Base-by-base conservation (phyloP, 495 filamentous ascomycete genomes). In the Rusavskia elegans region DNA sequence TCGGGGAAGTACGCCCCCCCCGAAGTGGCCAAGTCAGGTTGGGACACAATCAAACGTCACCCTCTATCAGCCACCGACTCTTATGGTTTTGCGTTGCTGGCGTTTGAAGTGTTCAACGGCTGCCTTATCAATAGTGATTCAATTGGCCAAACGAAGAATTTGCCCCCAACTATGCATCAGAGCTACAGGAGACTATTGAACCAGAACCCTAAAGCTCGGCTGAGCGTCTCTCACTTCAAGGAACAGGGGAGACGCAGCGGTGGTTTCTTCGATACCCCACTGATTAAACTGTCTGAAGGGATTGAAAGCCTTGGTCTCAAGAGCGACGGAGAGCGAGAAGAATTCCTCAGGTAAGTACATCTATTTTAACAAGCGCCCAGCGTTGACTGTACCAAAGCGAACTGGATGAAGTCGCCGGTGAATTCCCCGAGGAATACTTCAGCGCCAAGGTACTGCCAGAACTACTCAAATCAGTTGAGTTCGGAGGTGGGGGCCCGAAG, bases 351-450 rank as follows among this genome's bases (percentile, higher is more conserved):
- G 84, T 88, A 61, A 55, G 81, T 68, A 48, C 37, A 53, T 48
- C 44, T 45, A 25, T 4, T 37, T 19, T 0, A 17, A 17, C 2
- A 41, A 21, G 9, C 27, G 3, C 39, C 19, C 19, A 44, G 19
- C 19, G 27, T 68, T 64, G 63, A 5, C 21, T 6, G 25, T 44
- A 19, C 32, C 13, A 27, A 45, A 92, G 85, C 61, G 84, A 93
- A 64, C 76, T 98, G 5, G 87, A 95, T 58, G 73, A 84, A 46
- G 76, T 93, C 5, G 82, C 86, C 1, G 87, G 94, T 55, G 88
- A 96, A 63, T 95, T 97, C 56, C 92, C 92, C 0, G 92, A 96
- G 59, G 89, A 95, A 51, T 98, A 92, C 63, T 92, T 96, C 71
- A 94, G 89, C 63, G 85, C 92, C 79, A 98, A 97, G 59, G 79